Evolutionary conservation across 345 rosid genomes (phyloP).

Genomic region (Acer campestre): DNA sequence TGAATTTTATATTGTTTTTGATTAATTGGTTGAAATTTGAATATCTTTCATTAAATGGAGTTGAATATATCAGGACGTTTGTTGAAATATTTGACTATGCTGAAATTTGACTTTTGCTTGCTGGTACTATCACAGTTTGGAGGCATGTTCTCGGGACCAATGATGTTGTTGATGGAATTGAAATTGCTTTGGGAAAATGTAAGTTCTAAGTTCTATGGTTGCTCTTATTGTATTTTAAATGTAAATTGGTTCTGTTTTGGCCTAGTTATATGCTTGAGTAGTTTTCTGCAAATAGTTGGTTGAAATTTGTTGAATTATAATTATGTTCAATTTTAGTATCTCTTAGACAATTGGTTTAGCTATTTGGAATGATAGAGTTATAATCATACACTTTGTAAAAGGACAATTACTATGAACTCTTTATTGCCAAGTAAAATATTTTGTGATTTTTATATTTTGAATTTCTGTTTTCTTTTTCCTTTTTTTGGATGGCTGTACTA

Average conservation of each 20-base stretch:
- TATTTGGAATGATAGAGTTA: not conserved
- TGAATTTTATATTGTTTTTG: not conserved
- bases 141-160: slow-evolving; percentile 77
- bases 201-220: slow-evolving; percentile 38
- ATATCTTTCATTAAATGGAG: not conserved
- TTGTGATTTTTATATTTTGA: not conserved
- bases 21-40: not conserved
- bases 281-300: not conserved
- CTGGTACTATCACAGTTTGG: slow-evolving; percentile 61
- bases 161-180: slow-evolving; percentile 73
- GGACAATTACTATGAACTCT: not conserved
- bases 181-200: slow-evolving; percentile 90
- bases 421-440: no score
- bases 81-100: not conserved
- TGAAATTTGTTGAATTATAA: not conserved
- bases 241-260: not conserved
- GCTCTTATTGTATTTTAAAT: not conserved
- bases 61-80: not conserved
- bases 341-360: not conserved
- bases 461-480: not conserved
- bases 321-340: not conserved
- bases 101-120: slow-evolving; percentile 5
- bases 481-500: not conserved
- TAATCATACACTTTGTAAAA: not conserved
- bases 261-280: not conserved